Conservation (phyloP, 495 filamentous ascomycete genomes). For the Oleoguttula mirabilis region DNA sequence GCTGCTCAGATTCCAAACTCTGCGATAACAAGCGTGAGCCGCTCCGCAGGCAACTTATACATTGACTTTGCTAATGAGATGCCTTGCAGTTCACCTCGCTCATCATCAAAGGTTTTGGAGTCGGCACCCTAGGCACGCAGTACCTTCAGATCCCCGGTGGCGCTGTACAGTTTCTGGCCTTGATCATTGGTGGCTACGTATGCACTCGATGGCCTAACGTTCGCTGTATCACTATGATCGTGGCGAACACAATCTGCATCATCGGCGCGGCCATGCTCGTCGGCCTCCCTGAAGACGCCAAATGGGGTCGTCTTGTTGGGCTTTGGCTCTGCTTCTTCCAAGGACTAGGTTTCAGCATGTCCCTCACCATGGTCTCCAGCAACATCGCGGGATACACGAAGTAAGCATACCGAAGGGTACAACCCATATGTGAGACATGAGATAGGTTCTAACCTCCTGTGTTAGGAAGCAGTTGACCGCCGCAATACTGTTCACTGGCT, state of each 20-base stretch:
- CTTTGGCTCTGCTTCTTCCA: conserved; percentile 33
- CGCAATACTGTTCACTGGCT: conserved; percentile 41
- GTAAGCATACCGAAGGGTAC: no score
- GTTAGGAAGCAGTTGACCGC: conserved; percentile 42
- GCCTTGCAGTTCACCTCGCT: conserved; percentile 24
- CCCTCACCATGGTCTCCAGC: conserved; percentile 26
- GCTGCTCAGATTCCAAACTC: conserved; percentile 25
- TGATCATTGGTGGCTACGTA: conserved; percentile 23
- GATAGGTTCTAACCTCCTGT: no score
- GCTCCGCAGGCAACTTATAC: no score
- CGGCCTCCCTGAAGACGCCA: conserved; percentile 35
- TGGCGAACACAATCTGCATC: conserved; percentile 34
- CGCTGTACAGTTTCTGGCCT: conserved; percentile 29
- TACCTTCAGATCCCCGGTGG: conserved; percentile 37
- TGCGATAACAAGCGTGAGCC: conserved; percentile 19
- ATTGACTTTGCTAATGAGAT: neutral
- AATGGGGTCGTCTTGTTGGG: conserved; percentile 43
- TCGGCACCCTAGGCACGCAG: conserved; percentile 43
- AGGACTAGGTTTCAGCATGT: conserved; percentile 35
- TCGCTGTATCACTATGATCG: conserved; percentile 33
- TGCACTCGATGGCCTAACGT: conserved; percentile 32
- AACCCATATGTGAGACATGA: no score
- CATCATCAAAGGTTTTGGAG: conserved; percentile 41
- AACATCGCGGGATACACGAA: conserved; percentile 48
- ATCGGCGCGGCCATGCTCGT: conserved; percentile 27